Evolutionary conservation across 192 early-diverging fungal genomes (phyloP), one percentile per base, ranked within the genome.

Genomic region (Pecoramyces ruminantium): DNA sequence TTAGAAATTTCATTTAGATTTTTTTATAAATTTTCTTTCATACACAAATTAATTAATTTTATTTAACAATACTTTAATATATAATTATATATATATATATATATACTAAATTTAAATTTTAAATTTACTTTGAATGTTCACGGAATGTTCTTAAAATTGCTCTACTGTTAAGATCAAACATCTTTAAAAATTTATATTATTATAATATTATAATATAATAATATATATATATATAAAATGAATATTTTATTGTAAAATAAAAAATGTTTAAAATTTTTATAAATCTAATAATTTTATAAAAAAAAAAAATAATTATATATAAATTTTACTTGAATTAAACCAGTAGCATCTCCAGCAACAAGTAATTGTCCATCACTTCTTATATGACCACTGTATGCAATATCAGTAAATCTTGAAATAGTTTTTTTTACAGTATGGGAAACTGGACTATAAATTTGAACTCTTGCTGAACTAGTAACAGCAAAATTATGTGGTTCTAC

Each of bases 281-380:
- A 34, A 34, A 34, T 34, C 30, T n/a, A n/a, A n/a, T n/a, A n/a
- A 34, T 34, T 34, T 34, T 6, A 34, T 6, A 11, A 34, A 34
- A 34, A 34, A 34, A 34, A 34, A 34, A 34, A 34, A 34, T 6
- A 34, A 34, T 6, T 6, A 34, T 6, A 11, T 34, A 34, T 34
- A 34, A 34, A 93, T 93, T 78, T 29, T 40, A 95, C 84, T 84
- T 97, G 96, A 29, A 99, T 92, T 80, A 93, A 81, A 78, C 96
- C 96, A 28, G 91, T 89, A 51, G 92, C 93, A 88, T 98, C 96
- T 79, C 97, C 96, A 17, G 96, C 96, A 25, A 97, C 93, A 28
- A 99, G 82, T 51, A 99, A 87, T 85, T 95, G 95, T 30, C 95
- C 96, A 85, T 98, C 97, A 4, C 86, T 85, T 42, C 97, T 87